Conservation (phyloP, 257 asterid species). For the Solanum sparsipilum region DNA sequence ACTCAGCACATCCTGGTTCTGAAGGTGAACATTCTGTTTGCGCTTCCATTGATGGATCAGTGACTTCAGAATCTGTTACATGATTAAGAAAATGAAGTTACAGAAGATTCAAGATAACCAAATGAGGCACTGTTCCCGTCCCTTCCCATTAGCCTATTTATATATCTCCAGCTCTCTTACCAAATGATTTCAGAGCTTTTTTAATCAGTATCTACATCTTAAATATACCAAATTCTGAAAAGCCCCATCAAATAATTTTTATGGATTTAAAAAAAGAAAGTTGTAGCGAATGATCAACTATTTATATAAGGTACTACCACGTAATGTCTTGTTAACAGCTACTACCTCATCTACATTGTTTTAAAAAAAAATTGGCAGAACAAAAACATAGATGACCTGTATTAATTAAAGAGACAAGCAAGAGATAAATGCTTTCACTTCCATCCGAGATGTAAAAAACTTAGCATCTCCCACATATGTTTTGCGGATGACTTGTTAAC, state of each 20-base stretch:
- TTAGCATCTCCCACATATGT: not conserved
- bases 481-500: not conserved
- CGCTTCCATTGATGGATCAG: slow-evolving; percentile 16
- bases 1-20: slow-evolving; percentile 17
- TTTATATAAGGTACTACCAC: not conserved
- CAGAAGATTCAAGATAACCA: not conserved
- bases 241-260: not conserved
- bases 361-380: not conserved
- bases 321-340: not conserved
- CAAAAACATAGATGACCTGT: not conserved
- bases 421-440: not conserved
- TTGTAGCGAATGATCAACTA: not conserved
- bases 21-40: slow-evolving; percentile 14
- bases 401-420: not conserved
- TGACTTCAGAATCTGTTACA: slow-evolving; percentile 50
- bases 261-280: not conserved
- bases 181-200: not conserved
- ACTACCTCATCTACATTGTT: not conserved
- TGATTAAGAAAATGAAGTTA: slow-evolving; percentile 7
- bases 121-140: not conserved
- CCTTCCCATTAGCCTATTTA: not conserved
- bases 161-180: not conserved
- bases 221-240: not conserved
- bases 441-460: not conserved
- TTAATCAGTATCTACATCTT: not conserved